A percentile compares a stretch with the other conserved stretches of the same genome.
These are phyloP conservation scores for Pseudopediastrum boryanum DNA, from an alignment of 139 green algal genomes.

Conservation along the genomic window DNA sequence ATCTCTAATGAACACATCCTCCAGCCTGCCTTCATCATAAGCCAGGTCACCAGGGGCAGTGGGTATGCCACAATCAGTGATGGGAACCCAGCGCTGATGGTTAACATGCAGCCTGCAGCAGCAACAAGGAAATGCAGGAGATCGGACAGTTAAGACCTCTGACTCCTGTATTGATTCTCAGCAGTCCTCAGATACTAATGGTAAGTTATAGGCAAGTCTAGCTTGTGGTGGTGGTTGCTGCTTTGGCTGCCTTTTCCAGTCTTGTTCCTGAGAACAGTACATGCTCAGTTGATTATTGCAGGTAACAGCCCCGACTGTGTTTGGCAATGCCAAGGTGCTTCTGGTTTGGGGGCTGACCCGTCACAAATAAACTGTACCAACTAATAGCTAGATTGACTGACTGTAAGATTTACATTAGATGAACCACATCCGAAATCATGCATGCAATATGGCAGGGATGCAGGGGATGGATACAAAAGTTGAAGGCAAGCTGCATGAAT, in stretches of 20 bases:
- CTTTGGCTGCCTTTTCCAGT: too few relatives aligned
- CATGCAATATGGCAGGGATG: too few relatives aligned
- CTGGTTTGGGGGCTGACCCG: too few relatives aligned
- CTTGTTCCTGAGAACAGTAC: not conserved
- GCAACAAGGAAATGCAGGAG: not conserved
- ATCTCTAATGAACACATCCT: constrained; percentile 31
- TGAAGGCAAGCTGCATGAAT: too few relatives aligned
- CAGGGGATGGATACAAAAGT: too few relatives aligned
- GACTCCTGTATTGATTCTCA: not conserved
- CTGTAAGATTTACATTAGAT: too few relatives aligned
- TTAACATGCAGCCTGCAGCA: constrained; percentile 24
- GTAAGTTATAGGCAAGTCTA: not conserved
- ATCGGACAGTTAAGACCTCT: not conserved
- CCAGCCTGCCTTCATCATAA: not conserved
- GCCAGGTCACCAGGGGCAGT: constrained; percentile 18
- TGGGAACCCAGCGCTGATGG: constrained; percentile 37
- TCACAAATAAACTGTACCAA: too few relatives aligned
- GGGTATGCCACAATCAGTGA: constrained; percentile 35
- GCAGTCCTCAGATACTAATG: not conserved
- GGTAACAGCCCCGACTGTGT: not conserved
- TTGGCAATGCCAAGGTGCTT: too few relatives aligned
- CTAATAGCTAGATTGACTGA: too few relatives aligned
- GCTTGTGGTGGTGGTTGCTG: too few relatives aligned
- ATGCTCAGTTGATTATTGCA: not conserved
- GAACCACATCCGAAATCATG: too few relatives aligned